phyloP scores from a whole-genome alignment of 2,329 filamentous ascomycete genomes.

The Colletotrichum sp. region DNA sequence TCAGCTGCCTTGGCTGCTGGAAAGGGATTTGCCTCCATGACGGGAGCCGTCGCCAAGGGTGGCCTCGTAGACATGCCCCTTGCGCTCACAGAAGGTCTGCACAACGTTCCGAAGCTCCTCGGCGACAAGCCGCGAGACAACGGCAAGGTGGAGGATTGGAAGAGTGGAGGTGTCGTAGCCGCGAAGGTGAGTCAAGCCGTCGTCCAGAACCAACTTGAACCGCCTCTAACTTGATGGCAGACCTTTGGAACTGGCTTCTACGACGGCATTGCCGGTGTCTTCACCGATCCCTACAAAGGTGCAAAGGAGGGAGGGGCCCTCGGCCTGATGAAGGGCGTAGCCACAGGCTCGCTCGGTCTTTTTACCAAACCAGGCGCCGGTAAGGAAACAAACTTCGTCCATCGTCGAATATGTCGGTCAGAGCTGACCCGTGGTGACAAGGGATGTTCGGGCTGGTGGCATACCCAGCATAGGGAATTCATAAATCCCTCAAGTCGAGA shows the following conservation, averaged over 20 bases:
- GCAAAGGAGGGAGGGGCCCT: slow-evolving; percentile 32
- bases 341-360: slow-evolving; percentile 32
- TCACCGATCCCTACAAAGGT: slow-evolving; percentile 32
- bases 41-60: slow-evolving; percentile 32
- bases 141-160: slow-evolving; percentile 34
- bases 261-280: slow-evolving; percentile 32
- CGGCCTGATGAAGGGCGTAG: slow-evolving; percentile 35
- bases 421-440: background rate
- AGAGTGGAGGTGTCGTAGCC: slow-evolving; percentile 32
- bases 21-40: slow-evolving; percentile 27
- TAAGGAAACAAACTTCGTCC: slow-evolving; percentile 12
- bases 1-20: slow-evolving; percentile 5
- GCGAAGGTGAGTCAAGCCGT: slow-evolving; percentile 23
- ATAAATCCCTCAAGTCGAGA: slow-evolving; percentile 31
- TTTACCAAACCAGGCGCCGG: slow-evolving; percentile 27
- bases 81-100: slow-evolving; percentile 37
- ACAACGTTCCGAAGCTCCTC: slow-evolving; percentile 36
- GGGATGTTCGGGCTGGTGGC: slow-evolving; percentile 31
- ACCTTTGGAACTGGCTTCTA: slow-evolving; percentile 28
- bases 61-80: slow-evolving; percentile 37
- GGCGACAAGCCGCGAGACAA: slow-evolving; percentile 36
- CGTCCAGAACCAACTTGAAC: fast-evolving
- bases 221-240: background rate
- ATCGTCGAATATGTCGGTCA: background rate
- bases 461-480: slow-evolving; percentile 34